phyloP scores from a whole-genome alignment of 2,329 filamentous ascomycete genomes.

The Verticillium alfalfae region DNA sequence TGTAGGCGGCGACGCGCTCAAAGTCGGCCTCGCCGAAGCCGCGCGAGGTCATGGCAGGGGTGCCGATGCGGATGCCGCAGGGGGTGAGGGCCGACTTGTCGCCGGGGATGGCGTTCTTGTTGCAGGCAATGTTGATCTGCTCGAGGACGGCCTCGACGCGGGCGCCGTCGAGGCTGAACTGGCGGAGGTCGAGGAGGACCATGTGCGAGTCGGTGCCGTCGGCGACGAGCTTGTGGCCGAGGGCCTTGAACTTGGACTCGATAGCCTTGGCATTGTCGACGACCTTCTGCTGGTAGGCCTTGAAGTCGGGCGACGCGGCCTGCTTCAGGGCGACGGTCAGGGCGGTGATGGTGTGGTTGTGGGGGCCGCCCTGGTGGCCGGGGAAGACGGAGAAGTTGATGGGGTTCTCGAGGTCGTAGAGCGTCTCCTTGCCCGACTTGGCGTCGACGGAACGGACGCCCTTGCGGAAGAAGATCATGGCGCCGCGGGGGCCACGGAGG shows the following conservation, averaged over 20 bases:
- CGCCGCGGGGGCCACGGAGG: slow-evolving; percentile 90
- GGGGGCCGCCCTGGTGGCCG: slow-evolving; percentile 94
- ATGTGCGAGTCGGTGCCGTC: slow-evolving; percentile 98
- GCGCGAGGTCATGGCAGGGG: slow-evolving; percentile 94
- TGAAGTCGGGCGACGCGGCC: slow-evolving; percentile 85
- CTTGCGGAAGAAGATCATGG: slow-evolving; percentile 99
- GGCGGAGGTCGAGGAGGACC: slow-evolving; percentile 89
- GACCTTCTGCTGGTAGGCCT: slow-evolving; percentile 88
- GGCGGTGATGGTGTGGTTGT: slow-evolving; percentile 99
- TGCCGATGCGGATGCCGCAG: slow-evolving; percentile 91
- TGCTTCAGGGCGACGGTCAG: slow-evolving; percentile 93
- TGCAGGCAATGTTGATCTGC: slow-evolving; percentile 97
- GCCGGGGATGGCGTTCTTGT: slow-evolving; percentile 98
- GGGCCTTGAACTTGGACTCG: slow-evolving; percentile 74
- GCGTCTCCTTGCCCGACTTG: slow-evolving; percentile 83
- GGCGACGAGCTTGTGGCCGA: slow-evolving; percentile 91
- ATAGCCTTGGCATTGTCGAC: slow-evolving; percentile 90
- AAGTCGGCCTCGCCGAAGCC: slow-evolving; percentile 93
- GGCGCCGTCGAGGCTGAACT: slow-evolving; percentile 81
- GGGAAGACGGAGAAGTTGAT: slow-evolving; percentile 99
- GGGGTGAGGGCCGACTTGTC: slow-evolving; percentile 97
- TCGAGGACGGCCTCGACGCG: slow-evolving; percentile 94
- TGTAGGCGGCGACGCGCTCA: slow-evolving; percentile 82
- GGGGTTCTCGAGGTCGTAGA: slow-evolving; percentile 90
- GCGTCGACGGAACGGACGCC: slow-evolving; percentile 83